Base-by-base conservation (phyloP, 805 yeast species). In the Lipomyces japonicus region DNA sequence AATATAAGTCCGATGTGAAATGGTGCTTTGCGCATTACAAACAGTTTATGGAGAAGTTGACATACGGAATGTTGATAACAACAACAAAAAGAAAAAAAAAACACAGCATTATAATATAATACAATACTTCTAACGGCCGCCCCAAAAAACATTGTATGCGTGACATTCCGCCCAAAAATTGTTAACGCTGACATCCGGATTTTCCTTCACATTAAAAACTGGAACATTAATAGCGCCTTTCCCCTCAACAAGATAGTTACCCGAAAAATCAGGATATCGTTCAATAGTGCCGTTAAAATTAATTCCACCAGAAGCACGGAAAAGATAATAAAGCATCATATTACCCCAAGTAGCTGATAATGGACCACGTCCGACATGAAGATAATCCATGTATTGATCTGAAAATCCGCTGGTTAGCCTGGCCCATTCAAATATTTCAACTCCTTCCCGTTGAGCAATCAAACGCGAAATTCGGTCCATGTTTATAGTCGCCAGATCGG, bases 341-440 rank as follows among this genome's bases (percentile, higher is more conserved):
- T 54, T 46, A 7, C 32, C 43, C 42, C 47, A 54, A 9, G 45
- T 37, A 44, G 39, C 44, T 18, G 48, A 39, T 37, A 47, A 31
- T n/a, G 51, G 35, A 16, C 52, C 55, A 24, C 39, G 32, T 22
- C 31, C 36, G 36, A 44, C 16, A 22, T 54, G 58, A 16, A 51
- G 43, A 31, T 42, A 46, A 38, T 54, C 58, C 21, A 38, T 26
- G 26, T 48, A 53, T 34, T 47, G 45, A n/a, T 42, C 42, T 9
- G 57, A 43, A 24, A 51, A 42, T 3, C 45, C 58, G 37, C 28
- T 18, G n/a, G 48, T 42, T 28, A 46, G 18, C 9, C 48, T 22
- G 9, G 56, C 48, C 57, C 57, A 51, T 31, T 54, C 58, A 21
- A 51, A 51, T 5, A 54, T 37, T 48, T 51, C 57, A 22, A 50